Evolutionary conservation across 139 green algal genomes (phyloP), one percentile per base, ranked within the genome.

Genomic region (Mychonastes homosphaera): DNA sequence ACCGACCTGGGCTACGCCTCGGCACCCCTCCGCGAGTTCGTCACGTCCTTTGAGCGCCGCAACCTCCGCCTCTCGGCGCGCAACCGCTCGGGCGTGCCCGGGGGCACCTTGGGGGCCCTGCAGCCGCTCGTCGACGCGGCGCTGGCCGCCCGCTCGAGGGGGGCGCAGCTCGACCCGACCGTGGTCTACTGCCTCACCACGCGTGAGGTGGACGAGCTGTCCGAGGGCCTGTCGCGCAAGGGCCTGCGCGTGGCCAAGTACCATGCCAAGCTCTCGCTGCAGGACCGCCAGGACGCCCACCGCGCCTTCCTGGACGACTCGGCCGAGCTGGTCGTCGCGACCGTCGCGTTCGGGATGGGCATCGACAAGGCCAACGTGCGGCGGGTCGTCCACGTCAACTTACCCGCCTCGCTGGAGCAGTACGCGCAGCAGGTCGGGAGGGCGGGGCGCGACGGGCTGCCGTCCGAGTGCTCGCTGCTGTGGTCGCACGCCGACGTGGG

Each of bases 341-440:
- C 82, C 8, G 74, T 92, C 33, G 87, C 87, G 6, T 94, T 92
- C 72, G 86, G 87, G 58, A 88, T 92, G 85, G 87, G 87, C 49
- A 82, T 85, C 65, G 69, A 79, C 72, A 87, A 87, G 61, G 64
- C 77, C 49, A 75, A 84, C 71, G 70, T 87, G 5, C 70, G 80
- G 13, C 88, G 80, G 71, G 84, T 96, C 46, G 76, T 94, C 36
- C 89, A 96, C 73, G 33, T 46, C 33, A 46, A 46, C 16, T 57
- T 59, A 2, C 65, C 71, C 21, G 64, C 71, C 18, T 62, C 56
- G 3, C 30, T 81, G 50, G 74, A 81, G 36, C 40, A 53, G 0
- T 80, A 81, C 51, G 74, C 74, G 39, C 74, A 81, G 74, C 67
- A 82, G 62, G 69, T 60, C 9, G 75, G 75, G 23, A 54, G 75